phyloP scores from a whole-genome alignment of 257 asterid species.

The Przewalskia tangutica region DNA sequence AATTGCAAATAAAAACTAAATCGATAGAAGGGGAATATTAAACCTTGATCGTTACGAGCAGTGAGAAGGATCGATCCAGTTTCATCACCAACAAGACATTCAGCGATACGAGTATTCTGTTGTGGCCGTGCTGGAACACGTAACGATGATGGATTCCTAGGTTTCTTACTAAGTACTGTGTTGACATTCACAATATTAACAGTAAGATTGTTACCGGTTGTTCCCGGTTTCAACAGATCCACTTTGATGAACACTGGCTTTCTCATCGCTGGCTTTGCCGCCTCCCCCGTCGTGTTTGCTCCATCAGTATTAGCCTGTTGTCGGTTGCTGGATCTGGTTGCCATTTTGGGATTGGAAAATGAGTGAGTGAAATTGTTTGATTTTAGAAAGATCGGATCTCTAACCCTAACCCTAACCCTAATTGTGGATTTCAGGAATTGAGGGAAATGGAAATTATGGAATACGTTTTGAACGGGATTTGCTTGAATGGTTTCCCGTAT shows the following conservation, averaged over 20 bases:
- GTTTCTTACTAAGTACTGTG: constrained; percentile 62
- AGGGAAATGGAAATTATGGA: neutral
- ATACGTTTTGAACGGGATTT: neutral
- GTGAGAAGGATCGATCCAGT: constrained; percentile 72
- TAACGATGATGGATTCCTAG: constrained; percentile 38
- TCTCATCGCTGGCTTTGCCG: constrained; percentile 41
- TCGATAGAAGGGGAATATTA: neutral
- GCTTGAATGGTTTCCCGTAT: too few species aligned
- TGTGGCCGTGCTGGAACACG: constrained; percentile 43
- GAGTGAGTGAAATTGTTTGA: neutral
- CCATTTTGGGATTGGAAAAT: constrained; percentile 24
- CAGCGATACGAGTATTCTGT: constrained; percentile 51
- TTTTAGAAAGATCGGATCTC: neutral
- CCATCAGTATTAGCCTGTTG: constrained; percentile 23
- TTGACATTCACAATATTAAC: constrained; percentile 57
- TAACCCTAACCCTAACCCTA: constrained; percentile 30
- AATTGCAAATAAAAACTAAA: neutral
- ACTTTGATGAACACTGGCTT: constrained; percentile 71
- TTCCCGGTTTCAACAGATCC: constrained; percentile 59
- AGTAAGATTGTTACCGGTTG: constrained; percentile 51
- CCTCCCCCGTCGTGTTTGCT: neutral
- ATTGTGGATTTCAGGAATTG: constrained; percentile 11
- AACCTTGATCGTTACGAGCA: constrained; percentile 78
- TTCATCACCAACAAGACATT: constrained; percentile 78
- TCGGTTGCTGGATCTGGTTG: constrained; percentile 28